These are phyloP conservation scores for Sonneratia caseolaris DNA, from an alignment of 345 rosid species.

Conservation along the genomic window DNA sequence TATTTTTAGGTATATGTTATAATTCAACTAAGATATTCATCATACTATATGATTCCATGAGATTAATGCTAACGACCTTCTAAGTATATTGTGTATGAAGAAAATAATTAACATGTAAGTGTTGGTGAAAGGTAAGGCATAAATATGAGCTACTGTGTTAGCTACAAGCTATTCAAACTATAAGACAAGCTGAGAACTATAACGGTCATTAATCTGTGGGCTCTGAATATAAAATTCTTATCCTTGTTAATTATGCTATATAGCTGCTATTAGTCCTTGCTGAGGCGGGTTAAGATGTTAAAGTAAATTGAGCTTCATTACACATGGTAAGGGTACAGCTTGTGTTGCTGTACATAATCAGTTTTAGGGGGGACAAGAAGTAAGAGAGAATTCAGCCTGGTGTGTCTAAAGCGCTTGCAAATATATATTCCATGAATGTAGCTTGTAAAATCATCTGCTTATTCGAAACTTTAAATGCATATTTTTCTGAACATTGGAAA, in stretches of 20 bases:
- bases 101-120: neutral
- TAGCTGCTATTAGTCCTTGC: neutral
- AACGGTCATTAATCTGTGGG: neutral
- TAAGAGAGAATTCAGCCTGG: neutral
- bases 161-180: no score
- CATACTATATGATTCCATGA: neutral
- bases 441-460: neutral
- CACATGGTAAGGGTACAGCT: neutral
- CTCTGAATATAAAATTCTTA: neutral
- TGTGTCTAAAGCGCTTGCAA: no score
- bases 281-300: no score
- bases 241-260: neutral
- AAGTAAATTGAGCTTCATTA: neutral
- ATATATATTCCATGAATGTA: neutral
- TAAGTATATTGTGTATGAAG: neutral
- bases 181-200: neutral
- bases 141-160: no score
- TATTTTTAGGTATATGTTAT: no score
- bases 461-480: neutral
- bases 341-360: neutral
- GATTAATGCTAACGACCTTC: neutral
- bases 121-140: neutral
- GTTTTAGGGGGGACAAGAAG: neutral
- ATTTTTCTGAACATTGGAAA: neutral
- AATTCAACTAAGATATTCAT: neutral